A percentile compares a stretch with the other conserved stretches of the same genome.
These are phyloP conservation scores for Acarospora socialis DNA, from an alignment of 2,329 filamentous ascomycete genomes.

Conservation along the genomic window DNA sequence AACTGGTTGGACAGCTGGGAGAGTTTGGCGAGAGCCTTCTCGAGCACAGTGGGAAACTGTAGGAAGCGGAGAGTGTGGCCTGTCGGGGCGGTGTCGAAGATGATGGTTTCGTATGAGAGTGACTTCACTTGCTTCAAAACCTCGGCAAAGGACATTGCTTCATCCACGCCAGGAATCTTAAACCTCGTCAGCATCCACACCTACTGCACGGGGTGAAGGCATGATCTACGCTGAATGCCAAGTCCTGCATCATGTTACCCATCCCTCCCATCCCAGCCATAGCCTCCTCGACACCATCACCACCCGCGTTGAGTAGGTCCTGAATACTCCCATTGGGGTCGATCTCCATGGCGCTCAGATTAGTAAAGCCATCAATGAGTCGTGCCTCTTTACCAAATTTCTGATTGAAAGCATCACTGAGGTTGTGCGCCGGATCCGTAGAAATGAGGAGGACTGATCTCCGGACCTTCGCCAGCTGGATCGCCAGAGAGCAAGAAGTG, in stretches of 20 bases:
- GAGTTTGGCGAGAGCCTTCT: constrained; percentile 96
- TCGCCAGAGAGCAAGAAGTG: constrained; percentile 96
- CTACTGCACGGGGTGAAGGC: not conserved
- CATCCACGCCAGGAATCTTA: constrained; percentile 93
- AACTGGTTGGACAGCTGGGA: constrained; percentile 90
- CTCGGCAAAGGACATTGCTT: constrained; percentile 99
- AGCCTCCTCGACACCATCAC: constrained; percentile 55
- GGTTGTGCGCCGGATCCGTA: constrained; percentile 94
- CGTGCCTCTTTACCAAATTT: constrained; percentile 99
- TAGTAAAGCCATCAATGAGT: constrained; percentile 79
- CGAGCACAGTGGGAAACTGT: constrained; percentile 93
- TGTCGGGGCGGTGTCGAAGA: constrained; percentile 96
- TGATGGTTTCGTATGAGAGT: constrained; percentile 95
- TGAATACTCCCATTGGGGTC: constrained; percentile 97
- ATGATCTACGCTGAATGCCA: constrained; percentile 72
- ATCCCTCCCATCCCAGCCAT: constrained; percentile 55
- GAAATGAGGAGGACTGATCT: constrained; percentile 95
- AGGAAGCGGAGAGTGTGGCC: constrained; percentile 97
- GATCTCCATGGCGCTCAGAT: constrained; percentile 97
- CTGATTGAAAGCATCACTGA: constrained; percentile 93
- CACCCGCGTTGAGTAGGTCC: constrained; percentile 70
- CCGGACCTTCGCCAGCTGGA: constrained; percentile 88
- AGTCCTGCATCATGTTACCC: constrained; percentile 96
- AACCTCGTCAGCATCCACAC: constrained; percentile 2
- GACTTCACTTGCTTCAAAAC: constrained; percentile 99